phyloP scores from a whole-genome alignment of 768 basidiomycete genomes.

The Mycena galericulata region DNA sequence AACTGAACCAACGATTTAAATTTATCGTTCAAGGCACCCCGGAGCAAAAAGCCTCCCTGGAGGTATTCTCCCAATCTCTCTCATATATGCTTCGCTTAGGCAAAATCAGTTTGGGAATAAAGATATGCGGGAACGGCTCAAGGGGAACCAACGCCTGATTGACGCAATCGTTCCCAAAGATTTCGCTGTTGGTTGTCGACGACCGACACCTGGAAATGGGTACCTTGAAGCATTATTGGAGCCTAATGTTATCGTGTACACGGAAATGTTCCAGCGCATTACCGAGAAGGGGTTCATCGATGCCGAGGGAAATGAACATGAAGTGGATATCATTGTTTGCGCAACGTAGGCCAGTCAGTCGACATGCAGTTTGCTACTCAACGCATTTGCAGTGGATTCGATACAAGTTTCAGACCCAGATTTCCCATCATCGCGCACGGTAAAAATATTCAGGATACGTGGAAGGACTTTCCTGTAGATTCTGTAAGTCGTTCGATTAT shows the following conservation, averaged over 20 bases:
- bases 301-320: slow-evolving; percentile 54
- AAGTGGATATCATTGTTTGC: slow-evolving; percentile 61
- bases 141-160: slow-evolving; percentile 32
- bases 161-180: slow-evolving; percentile 50
- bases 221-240: slow-evolving; percentile 62
- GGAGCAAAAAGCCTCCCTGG: slow-evolving; percentile 56
- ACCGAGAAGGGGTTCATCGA: slow-evolving; percentile 59
- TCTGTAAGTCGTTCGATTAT: slow-evolving; percentile 26
- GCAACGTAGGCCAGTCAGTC: slow-evolving; percentile 51
- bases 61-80: slow-evolving; percentile 39
- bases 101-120: slow-evolving; percentile 34
- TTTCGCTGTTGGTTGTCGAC: slow-evolving; percentile 60
- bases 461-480: slow-evolving; percentile 40
- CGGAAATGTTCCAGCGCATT: slow-evolving; percentile 55
- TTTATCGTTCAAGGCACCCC: slow-evolving; percentile 53
- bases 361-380: background rate
- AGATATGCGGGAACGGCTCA: slow-evolving; percentile 41
- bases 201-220: slow-evolving; percentile 64
- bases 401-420: slow-evolving; percentile 40
- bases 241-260: slow-evolving; percentile 58
- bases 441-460: slow-evolving; percentile 38
- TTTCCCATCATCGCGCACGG: slow-evolving; percentile 39
- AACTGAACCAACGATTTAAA: slow-evolving; percentile 43
- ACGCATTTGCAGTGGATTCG: slow-evolving; percentile 33
- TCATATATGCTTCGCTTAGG: background rate